Conservation (phyloP, 768 basidiomycete genomes). For the Lactarius tabidus region DNA sequence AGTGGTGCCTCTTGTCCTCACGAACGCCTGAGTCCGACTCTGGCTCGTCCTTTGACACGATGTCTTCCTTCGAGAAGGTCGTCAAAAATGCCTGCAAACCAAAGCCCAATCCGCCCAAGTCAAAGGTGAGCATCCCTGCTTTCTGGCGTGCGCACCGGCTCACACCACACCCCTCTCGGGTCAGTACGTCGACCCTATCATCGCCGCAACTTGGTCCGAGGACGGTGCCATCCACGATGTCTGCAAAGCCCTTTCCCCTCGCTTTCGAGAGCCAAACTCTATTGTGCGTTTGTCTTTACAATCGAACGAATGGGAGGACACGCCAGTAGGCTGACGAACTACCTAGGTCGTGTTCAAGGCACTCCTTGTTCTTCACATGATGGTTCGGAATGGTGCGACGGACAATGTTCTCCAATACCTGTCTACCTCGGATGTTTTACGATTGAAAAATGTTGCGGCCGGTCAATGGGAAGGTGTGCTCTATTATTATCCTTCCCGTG, state of each 20-base stretch:
- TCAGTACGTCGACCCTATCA: slow-evolving; percentile 94
- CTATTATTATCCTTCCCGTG: not conserved
- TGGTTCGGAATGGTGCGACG: slow-evolving; percentile 95
- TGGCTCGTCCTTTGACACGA: slow-evolving; percentile 27
- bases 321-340: slow-evolving; percentile 5
- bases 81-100: slow-evolving; percentile 97
- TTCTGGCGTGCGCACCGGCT: not conserved
- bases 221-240: slow-evolving; percentile 93
- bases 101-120: slow-evolving; percentile 91
- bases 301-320: not conserved
- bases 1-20: not conserved
- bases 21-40: not conserved
- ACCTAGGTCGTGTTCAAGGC: slow-evolving; percentile 95
- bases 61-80: slow-evolving; percentile 86
- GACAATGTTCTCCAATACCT: slow-evolving; percentile 88
- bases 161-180: not conserved
- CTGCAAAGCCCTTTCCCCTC: slow-evolving; percentile 78
- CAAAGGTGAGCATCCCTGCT: slow-evolving; percentile 61
- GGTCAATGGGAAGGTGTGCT: slow-evolving; percentile 83
- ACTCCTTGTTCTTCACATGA: slow-evolving; percentile 88
- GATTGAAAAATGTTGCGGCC: slow-evolving; percentile 73
- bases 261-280: slow-evolving; percentile 87
- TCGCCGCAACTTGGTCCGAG: slow-evolving; percentile 94
- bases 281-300: slow-evolving; percentile 53
- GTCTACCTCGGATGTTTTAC: slow-evolving; percentile 74